Evolutionary conservation across 2,329 filamentous ascomycete genomes (phyloP), one percentile per base, ranked within the genome.

Genomic region (Pseudocercospora pini-densiflorae): DNA sequence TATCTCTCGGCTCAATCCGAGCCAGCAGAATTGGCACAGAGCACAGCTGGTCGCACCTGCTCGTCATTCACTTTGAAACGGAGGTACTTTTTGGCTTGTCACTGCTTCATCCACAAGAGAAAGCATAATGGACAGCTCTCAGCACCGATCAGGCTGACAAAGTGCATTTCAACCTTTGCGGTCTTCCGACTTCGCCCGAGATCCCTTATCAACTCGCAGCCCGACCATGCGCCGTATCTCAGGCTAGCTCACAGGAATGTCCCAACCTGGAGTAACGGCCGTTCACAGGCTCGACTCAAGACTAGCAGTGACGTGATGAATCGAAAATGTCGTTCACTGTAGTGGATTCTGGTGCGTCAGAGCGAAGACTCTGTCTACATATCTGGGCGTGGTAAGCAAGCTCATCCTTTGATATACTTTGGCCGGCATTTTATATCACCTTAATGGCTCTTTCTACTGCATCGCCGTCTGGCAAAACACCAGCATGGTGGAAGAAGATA

Each of bases 401-500:
- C 21, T 24, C 21, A 31, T 29, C 19, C 24, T 45, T 60, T n/a
- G 12, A 27, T 21, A 24, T 31, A 21, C 14, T 31, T 53, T 29
- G 57, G 31, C 31, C 43, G 47, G 16, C 49, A 51, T 33, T 43
- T 33, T 55, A 31, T 45, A 21, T 59, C 58, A 31, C 51, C 51
- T 51, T 47, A 40, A 40, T 47, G 51, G 47, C 55, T 23, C 36
- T 31, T 23, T 23, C 45, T 9, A 60, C 45, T 24, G 21, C 8
- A 47, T 40, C 49, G 21, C 24, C n/a, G 27, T 63, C 33, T 31
- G 36, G 51, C 14, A 45, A 63, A 40, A 58, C 53, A 16, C 29
- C 61, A 58, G 45, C 54, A 45, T 63, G 61, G 55, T 57, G 61
- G 54, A 59, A 43, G 40, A 23, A 62, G 33, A 59, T 31, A 29